Evolutionary conservation across 129 eudicot genomes (phyloP).

Genomic region (Centaurea solstitialis): DNA sequence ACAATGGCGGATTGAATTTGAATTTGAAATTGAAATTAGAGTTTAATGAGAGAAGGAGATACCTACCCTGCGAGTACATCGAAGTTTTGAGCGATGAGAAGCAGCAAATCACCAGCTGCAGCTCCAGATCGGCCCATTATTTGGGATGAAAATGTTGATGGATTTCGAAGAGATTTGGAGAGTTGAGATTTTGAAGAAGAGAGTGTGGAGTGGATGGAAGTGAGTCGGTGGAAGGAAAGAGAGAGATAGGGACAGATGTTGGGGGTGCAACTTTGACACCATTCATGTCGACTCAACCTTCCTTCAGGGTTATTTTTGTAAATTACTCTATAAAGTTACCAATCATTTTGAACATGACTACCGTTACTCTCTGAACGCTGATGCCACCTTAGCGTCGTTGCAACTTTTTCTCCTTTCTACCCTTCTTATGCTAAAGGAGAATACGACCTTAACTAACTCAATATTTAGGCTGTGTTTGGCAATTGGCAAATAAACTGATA

Average conservation of each 20-base stretch:
- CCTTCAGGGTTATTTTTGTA: neutral
- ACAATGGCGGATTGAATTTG: neutral
- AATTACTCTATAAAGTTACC: too few species aligned
- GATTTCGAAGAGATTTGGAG: neutral
- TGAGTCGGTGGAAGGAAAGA: constrained; percentile 25
- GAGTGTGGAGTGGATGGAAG: neutral
- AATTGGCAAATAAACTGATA: too few species aligned
- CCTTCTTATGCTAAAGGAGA: too few species aligned
- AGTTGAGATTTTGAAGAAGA: neutral
- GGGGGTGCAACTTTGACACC: constrained; percentile 11
- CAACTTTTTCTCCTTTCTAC: too few species aligned
- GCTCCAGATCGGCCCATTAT: constrained; percentile 53
- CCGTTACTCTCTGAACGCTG: too few species aligned
- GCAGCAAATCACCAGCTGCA: constrained; percentile 63
- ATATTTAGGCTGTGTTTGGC: too few species aligned
- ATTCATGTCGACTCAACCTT: neutral
- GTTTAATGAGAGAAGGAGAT: neutral
- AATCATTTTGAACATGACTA: too few species aligned
- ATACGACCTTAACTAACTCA: too few species aligned
- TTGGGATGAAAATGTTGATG: neutral
- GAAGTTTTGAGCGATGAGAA: constrained; percentile 60
- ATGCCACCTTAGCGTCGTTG: too few species aligned
- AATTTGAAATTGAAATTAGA: neutral
- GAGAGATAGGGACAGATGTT: constrained; percentile 19
- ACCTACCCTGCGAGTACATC: constrained; percentile 88